A percentile compares a stretch with the other conserved stretches of the same genome.
These are phyloP conservation scores for Candida germanica DNA, from an alignment of 805 yeast species.

Conservation along the genomic window DNA sequence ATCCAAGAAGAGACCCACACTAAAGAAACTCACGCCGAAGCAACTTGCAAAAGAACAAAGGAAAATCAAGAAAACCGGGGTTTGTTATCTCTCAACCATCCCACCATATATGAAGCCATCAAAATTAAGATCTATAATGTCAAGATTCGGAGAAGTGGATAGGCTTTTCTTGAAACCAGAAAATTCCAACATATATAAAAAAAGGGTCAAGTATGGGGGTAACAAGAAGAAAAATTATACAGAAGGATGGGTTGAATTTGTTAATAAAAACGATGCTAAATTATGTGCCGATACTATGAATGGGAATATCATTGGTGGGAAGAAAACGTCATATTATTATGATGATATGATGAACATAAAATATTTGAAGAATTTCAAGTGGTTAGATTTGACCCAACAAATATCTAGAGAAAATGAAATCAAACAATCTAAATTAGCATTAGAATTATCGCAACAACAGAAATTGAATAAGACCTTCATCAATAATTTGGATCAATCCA, in stretches of 20 bases:
- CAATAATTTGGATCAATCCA: constrained; percentile 79
- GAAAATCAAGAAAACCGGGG: constrained; percentile 73
- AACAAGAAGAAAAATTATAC: constrained; percentile 83
- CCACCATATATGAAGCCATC: constrained; percentile 98
- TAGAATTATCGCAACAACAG: constrained; percentile 86
- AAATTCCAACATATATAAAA: constrained; percentile 57
- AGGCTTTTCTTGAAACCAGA: constrained; percentile 87
- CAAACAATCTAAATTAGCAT: constrained; percentile 80
- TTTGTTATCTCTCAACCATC: constrained; percentile 82
- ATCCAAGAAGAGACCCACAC: constrained; percentile 29
- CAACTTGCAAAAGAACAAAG: constrained; percentile 54
- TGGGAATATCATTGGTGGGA: constrained; percentile 89
- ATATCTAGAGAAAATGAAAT: constrained; percentile 86
- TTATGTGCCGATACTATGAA: constrained; percentile 81
- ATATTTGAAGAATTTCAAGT: constrained; percentile 87
- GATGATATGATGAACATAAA: constrained; percentile 92
- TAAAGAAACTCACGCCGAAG: constrained; percentile 55
- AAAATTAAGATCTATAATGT: constrained; percentile 75
- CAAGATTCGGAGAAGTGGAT: constrained; percentile 84
- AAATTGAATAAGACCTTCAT: constrained; percentile 82
- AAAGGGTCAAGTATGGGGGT: constrained; percentile 82
- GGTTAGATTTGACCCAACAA: constrained; percentile 93
- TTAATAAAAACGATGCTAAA: constrained; percentile 81
- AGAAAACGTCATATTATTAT: constrained; percentile 83
- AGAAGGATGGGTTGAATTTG: constrained; percentile 97